Base-by-base conservation (phyloP, 495 filamentous ascomycete genomes). In the Aspergillus olivimuriae region DNA sequence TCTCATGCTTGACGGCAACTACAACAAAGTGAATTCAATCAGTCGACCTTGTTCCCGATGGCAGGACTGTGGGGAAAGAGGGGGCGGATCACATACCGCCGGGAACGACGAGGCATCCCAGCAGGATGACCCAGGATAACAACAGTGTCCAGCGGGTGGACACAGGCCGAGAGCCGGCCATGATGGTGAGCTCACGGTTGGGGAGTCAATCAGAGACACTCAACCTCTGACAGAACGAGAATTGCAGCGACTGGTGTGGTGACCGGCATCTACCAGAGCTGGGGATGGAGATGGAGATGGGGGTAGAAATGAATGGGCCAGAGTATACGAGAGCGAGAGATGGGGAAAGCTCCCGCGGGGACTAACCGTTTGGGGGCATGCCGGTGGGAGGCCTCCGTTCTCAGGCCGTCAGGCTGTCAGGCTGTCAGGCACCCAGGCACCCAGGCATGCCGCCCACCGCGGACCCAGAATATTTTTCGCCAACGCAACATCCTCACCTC, bases 1-100 rank as follows among this genome's bases (percentile, higher is more conserved):
- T 87, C 52, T 94, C 84, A 52, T 95, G 84, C 66, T 98, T 97
- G 15, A 98, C 94, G 54, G 76, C 66, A 42, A 79, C 89, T 92
- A 58, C n/a, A 46, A 16, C 18, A 19, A 17, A 34, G 34, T 16
- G 39, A 7, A 2, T n/a, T n/a, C n/a, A n/a, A n/a, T n/a, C n/a
- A n/a, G n/a, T n/a, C n/a, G n/a, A n/a, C n/a, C n/a, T n/a, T n/a
- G n/a, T n/a, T n/a, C n/a, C n/a, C n/a, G n/a, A n/a, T n/a, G n/a
- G n/a, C n/a, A n/a, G n/a, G n/a, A n/a, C 2, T 4, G 18, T 34
- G 12, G 21, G 2, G 12, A 26, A 8, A 12, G 23, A 39, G 17
- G 33, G 17, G 30, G 9, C 3, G n/a, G n/a, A n/a, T 23, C 42
- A 20, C 62, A 55, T 33, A 71, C 67, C 56, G 55, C 63, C 59